A percentile compares a stretch with the other conserved stretches of the same genome.
These are phyloP conservation scores for Medicago arabica DNA, from an alignment of 306 rosid genomes.

Conservation along the genomic window DNA sequence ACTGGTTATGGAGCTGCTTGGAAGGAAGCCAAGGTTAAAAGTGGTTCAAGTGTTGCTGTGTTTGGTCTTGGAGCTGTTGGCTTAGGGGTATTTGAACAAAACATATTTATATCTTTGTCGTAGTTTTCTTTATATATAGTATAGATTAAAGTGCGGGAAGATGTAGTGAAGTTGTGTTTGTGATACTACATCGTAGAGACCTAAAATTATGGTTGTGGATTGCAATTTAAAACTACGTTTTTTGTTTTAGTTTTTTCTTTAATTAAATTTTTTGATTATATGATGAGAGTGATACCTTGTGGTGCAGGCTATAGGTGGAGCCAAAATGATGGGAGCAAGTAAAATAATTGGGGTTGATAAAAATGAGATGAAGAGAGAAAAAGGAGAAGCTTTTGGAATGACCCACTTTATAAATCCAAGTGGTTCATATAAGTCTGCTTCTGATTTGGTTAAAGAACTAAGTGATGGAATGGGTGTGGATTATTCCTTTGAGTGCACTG, in stretches of 20 bases:
- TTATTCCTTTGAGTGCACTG: conserved; percentile 63
- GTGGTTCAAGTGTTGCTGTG: conserved; percentile 44
- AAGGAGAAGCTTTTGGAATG: conserved; percentile 59
- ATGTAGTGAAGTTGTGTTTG: too few relatives aligned
- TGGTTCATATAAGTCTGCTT: conserved; percentile 40
- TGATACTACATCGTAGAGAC: not conserved
- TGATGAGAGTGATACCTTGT: not conserved
- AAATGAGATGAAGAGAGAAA: conserved; percentile 47
- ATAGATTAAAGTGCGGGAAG: too few relatives aligned
- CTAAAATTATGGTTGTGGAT: not conserved
- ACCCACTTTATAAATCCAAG: conserved; percentile 54
- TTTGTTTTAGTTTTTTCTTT: too few relatives aligned
- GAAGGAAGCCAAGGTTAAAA: conserved; percentile 47
- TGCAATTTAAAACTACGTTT: not conserved
- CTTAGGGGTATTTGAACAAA: conserved; percentile 43
- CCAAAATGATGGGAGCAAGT: conserved; percentile 52
- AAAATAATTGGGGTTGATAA: conserved; percentile 62
- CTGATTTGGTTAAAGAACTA: conserved; percentile 47
- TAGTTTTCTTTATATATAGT: too few relatives aligned
- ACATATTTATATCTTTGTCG: too few relatives aligned
- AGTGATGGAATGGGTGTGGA: conserved; percentile 65
- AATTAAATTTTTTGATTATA: not conserved
- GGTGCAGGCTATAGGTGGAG: conserved; percentile 50
- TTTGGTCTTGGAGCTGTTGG: conserved; percentile 50
- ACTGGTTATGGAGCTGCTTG: conserved; percentile 48